phyloP scores from a whole-genome alignment of 176 grass and related monocot species.

The Zoysia pacifica region DNA sequence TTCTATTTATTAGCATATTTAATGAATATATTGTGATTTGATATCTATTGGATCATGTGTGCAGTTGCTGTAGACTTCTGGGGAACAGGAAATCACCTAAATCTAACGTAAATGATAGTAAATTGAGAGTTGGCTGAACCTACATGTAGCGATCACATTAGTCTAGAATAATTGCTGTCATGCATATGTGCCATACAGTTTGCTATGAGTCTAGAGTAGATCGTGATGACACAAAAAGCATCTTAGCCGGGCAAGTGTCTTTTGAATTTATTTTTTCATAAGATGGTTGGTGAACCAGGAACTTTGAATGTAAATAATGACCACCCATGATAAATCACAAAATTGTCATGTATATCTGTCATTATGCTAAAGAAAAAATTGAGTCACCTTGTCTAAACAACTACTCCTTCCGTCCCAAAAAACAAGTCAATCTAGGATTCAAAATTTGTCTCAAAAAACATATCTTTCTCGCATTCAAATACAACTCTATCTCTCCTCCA shows the following conservation, averaged over 20 bases:
- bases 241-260: conserved; percentile 5
- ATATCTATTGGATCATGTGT: background rate
- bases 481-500: no score
- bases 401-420: no score
- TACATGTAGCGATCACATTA: conserved; percentile 24
- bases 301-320: background rate
- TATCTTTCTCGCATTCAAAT: no score
- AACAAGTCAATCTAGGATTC: no score
- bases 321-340: background rate
- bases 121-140: conserved; percentile 10
- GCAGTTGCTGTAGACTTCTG: background rate
- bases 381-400: background rate
- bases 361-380: background rate
- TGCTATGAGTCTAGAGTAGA: conserved; percentile 10
- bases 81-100: conserved; percentile 3
- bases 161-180: background rate
- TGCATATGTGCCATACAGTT: conserved; percentile 10
- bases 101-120: conserved; percentile 24
- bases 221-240: conserved; percentile 13
- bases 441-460: no score
- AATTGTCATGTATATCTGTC: background rate
- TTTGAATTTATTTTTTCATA: background rate
- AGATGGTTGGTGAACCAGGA: conserved; percentile 14
- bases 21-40: conserved; percentile 9
- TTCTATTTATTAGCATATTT: background rate